A percentile compares a stretch with the other conserved stretches of the same genome.
Evolutionary conservation across 2,329 filamentous ascomycete genomes (phyloP).

Genomic region (Fusarium devonianum): DNA sequence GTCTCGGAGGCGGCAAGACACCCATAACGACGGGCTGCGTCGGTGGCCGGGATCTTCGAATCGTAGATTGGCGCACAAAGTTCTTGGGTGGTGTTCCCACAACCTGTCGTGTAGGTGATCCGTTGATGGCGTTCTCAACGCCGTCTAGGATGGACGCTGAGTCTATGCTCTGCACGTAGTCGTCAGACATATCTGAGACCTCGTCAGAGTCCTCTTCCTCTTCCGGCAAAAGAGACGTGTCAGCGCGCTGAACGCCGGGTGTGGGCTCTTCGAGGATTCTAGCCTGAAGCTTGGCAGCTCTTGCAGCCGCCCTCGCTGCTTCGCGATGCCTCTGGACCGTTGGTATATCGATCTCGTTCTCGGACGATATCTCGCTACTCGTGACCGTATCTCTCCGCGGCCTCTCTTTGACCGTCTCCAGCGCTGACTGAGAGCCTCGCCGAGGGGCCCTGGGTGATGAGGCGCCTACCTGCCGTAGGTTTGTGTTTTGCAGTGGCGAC

Average conservation of each 20-base stretch:
- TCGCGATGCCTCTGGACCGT: constrained; percentile 70
- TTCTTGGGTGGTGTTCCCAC: constrained; percentile 70
- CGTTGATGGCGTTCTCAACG: constrained; percentile 64
- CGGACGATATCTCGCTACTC: constrained; percentile 83
- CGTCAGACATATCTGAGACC: constrained; percentile 67
- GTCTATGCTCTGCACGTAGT: constrained; percentile 72
- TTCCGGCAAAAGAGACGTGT: constrained; percentile 62
- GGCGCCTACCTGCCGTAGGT: constrained; percentile 60
- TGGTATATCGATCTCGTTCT: constrained; percentile 77
- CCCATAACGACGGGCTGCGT: constrained; percentile 65
- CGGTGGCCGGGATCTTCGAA: constrained; percentile 66
- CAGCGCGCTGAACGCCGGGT: constrained; percentile 52
- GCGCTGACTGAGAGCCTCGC: constrained; percentile 73
- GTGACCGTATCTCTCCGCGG: constrained; percentile 78
- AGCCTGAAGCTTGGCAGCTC: constrained; percentile 48
- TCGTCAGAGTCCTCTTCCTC: constrained; percentile 69
- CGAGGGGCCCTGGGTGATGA: constrained; percentile 60
- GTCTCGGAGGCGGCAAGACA: constrained; percentile 74
- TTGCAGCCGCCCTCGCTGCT: constrained; percentile 63
- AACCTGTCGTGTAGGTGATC: constrained; percentile 63
- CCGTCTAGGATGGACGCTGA: constrained; percentile 75
- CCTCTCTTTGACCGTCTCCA: constrained; percentile 74
- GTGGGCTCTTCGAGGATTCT: constrained; percentile 50
- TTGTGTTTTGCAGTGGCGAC: constrained; percentile 78
- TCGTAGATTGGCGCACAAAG: constrained; percentile 68